Conservation (phyloP, 345 rosid genomes). For the Pseudoturritis turrita region DNA sequence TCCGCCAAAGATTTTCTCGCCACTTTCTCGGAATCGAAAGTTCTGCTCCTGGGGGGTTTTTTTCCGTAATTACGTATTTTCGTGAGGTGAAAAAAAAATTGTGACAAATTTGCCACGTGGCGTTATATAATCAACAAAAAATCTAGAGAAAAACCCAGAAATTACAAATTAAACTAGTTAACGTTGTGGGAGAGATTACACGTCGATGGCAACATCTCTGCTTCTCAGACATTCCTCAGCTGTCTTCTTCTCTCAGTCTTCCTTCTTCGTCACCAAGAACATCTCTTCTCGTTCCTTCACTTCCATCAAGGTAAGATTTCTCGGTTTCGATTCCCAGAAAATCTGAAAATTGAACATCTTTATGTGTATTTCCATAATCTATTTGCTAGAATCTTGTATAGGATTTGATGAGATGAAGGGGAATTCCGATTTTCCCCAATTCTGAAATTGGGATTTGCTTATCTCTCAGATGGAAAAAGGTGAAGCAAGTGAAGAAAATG, state of each 20-base stretch:
- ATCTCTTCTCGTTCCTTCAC: constrained; percentile 18
- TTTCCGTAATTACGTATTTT: constrained; percentile 5
- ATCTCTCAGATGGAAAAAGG: constrained; percentile 53
- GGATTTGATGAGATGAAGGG: not conserved
- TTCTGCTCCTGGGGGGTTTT: not conserved
- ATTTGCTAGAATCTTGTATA: not conserved
- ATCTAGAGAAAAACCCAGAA: not conserved
- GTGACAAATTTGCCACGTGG: constrained; percentile 6
- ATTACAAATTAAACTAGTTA: not conserved
- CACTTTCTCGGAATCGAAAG: constrained; percentile 3
- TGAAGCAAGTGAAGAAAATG: constrained; percentile 36
- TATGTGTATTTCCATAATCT: not conserved
- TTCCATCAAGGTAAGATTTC: constrained; percentile 32
- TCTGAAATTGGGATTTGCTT: not conserved
- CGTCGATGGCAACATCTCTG: constrained; percentile 45
- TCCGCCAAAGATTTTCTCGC: not conserved
- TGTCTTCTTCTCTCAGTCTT: constrained; percentile 9
- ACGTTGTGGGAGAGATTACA: not conserved
- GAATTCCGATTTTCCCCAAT: not conserved
- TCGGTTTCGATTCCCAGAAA: not conserved
- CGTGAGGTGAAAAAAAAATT: not conserved
- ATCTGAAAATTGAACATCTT: not conserved
- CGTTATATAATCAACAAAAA: constrained; percentile 8
- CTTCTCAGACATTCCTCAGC: constrained; percentile 31
- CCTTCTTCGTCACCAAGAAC: constrained; percentile 24